Percentiles rank a stretch among this genome's conserved stretches.
Conservation (phyloP, 2,329 filamentous ascomycete species). For the Fusarium sublunatum region DNA sequence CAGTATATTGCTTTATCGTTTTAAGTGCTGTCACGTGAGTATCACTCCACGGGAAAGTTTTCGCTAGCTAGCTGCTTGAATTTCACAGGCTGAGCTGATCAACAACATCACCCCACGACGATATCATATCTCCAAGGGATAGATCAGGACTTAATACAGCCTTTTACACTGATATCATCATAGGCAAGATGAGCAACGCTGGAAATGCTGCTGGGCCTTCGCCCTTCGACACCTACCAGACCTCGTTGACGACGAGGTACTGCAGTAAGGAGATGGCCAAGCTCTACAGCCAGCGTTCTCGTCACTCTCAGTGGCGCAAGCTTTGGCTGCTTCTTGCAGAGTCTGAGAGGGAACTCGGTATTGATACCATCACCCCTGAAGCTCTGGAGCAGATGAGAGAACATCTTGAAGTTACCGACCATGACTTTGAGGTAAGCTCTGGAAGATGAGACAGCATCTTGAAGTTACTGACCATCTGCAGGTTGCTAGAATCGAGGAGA, state of each 20-base stretch:
- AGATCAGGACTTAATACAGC: no score
- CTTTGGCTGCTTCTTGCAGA: conserved; percentile 22
- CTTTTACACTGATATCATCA: neutral
- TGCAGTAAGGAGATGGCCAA: conserved; percentile 22
- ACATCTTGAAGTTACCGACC: conserved; percentile 4
- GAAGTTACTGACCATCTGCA: conserved; percentile 8
- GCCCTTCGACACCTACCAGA: conserved; percentile 28
- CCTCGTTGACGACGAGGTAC: conserved; percentile 19
- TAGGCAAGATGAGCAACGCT: conserved; percentile 10
- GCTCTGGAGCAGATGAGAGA: conserved; percentile 17
- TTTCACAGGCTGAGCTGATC: no score
- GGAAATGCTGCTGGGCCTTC: neutral
- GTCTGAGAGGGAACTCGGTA: conserved; percentile 17
- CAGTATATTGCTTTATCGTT: no score
- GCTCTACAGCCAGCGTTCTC: conserved; percentile 16
- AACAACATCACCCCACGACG: no score
- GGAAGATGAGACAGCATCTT: conserved; percentile 17
- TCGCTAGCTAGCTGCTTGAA: no score
- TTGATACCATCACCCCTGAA: conserved; percentile 8
- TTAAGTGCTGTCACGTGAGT: no score
- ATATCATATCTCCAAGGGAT: no score
- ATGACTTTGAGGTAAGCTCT: conserved; percentile 14
- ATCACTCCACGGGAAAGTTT: no score
- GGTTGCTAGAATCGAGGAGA: conserved; percentile 14
- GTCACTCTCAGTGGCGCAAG: conserved; percentile 18